Conservation (phyloP, 1,139 yeast species). For the Scheffersomyces titani region DNA sequence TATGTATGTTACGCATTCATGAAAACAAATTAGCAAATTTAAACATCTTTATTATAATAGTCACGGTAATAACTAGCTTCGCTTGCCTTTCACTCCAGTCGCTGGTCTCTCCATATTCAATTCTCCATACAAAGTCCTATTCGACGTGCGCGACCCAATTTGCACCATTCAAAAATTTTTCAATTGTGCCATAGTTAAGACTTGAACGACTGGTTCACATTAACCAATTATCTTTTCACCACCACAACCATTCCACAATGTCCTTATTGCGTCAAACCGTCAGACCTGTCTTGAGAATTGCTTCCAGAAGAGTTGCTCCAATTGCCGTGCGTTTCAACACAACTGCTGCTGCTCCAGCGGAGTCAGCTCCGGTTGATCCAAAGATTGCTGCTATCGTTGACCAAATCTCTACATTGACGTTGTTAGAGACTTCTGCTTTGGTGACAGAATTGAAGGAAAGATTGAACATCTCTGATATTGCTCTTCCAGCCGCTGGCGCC, state of each 20-base stretch:
- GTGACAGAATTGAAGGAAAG: slow-evolving; percentile 81
- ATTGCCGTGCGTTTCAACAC: slow-evolving; percentile 53
- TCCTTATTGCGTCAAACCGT: slow-evolving; percentile 41
- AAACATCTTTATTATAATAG: too few species aligned
- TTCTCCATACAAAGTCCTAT: neutral
- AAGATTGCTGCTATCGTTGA: slow-evolving; percentile 87
- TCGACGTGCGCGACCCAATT: neutral
- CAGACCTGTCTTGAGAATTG: slow-evolving; percentile 39
- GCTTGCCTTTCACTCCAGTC: neutral
- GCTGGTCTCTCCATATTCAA: neutral
- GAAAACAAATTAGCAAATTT: too few species aligned
- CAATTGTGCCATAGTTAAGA: slow-evolving; percentile 4
- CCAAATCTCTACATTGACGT: slow-evolving; percentile 83
- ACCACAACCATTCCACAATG: slow-evolving; percentile 12
- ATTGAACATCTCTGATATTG: slow-evolving; percentile 90
- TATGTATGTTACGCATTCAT: too few species aligned
- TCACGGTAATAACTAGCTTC: neutral
- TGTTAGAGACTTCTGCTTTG: slow-evolving; percentile 85
- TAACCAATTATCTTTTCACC: neutral
- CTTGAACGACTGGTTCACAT: neutral
- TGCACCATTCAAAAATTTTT: slow-evolving; percentile 19
- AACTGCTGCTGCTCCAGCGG: slow-evolving; percentile 40
- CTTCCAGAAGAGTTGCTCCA: slow-evolving; percentile 26
- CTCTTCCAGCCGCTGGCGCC: slow-evolving; percentile 74
- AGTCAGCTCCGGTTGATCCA: slow-evolving; percentile 69